Evolutionary conservation across 2,329 filamentous ascomycete genomes (phyloP), one percentile per base, ranked within the genome.

Genomic region (Sporothrix globosa): DNA sequence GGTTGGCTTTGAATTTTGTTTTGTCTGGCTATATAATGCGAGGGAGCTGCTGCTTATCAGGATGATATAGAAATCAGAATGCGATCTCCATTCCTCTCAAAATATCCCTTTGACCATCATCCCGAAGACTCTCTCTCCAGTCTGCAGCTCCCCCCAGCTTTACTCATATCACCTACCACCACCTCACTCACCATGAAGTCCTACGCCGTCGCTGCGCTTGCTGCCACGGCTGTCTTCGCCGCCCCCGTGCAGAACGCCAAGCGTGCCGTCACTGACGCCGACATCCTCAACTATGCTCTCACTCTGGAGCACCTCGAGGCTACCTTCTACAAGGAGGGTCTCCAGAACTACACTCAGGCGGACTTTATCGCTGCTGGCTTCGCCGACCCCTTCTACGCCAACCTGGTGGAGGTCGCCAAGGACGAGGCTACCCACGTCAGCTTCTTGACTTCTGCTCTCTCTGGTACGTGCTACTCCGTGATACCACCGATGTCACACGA

Each of bases 371-470:
- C 53, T 56, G 53, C 53, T 17, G 53, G 53, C 27, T 56, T 56
- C 27, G 53, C 53, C 27, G 53, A 56, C 27, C 53, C 53, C 13
- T 56, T 56, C 53, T 56, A 56, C 53, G 53, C 53, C 53, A 56
- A 56, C 53, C 53, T 56, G 24, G 34, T 56, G 53, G 53, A 56
- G 14, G 53, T 56, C 53, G 53, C 53, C 53, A 30, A 56, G 53
- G 53, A 56, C 53, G 53, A 56, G 53, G 53, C 53, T 19, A 56
- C 53, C 53, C 53, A 56, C 53, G 53, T 56, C 53, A 56, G 53
- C 53, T 56, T 56, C 53, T 17, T 56, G 53, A 56, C 53, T 9
- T 56, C 53, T 56, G 53, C 53, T 56, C 53, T 56, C 53, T 34
- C 53, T 56, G 24, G 53, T 56, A 56, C 5, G 53, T 56, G 13